Evolutionary conservation across 305 asterid species (phyloP), one percentile per base, ranked within the genome.

Genomic region (Euphrasia arctica): DNA sequence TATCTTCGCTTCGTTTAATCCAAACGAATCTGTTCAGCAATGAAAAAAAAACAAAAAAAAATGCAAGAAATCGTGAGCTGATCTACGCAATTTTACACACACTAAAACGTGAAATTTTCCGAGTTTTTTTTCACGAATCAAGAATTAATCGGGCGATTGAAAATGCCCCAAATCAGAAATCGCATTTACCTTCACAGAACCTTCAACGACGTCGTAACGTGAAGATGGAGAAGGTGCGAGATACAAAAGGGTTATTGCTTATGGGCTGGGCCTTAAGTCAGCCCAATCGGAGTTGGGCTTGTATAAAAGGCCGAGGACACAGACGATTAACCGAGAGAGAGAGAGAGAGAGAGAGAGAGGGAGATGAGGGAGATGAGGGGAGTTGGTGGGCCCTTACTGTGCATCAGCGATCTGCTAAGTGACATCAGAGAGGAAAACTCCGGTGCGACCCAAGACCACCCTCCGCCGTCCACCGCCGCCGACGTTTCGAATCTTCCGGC

Each of bases 321-420:
- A 1, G 22, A 18, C 22, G 1, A 18, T 18, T 18, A 18, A 0
- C 0, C 22, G 22, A 18, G 22, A 18, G 22, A 18, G 22, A 18
- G n/a, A n/a, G n/a, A n/a, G n/a, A n/a, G n/a, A n/a, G n/a, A n/a
- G 1, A 29, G 4, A 8, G 8, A 34, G 41, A 5, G 41, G 6
- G 42, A 3, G 42, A 6, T n/a, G 51, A 66, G 49, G 4, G 69
- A 70, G 73, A 87, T 85, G 97, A 83, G 91, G 74, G 95, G 95
- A 14, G 85, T 83, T 22, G 97, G 95, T n/a, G 97, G 97, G 0
- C 97, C 97, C 2, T 80, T 87, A 63, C 72, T 90, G 71, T 87
- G 89, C 85, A 87, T 90, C 75, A 82, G 95, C 81, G 95, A 90
- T 85, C 85, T 90, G 54, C 86, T 87, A 34, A 76, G 73, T 66